Conservation (phyloP, 768 basidiomycete species). For the Cystoderma amianthinum region DNA sequence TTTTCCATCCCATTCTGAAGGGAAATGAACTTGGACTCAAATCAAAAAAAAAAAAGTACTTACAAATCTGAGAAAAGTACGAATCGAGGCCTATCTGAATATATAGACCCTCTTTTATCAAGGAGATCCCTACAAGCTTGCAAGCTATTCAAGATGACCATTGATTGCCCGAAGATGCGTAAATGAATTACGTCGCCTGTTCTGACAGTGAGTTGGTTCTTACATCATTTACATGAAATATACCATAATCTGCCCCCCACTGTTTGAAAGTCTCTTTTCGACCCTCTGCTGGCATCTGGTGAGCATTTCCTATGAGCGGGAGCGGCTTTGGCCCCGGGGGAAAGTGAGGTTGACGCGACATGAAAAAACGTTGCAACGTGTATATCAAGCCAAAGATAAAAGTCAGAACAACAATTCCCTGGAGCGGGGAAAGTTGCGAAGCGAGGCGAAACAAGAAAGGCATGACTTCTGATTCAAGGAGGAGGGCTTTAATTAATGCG, state of each 20-base stretch:
- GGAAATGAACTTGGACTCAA: conserved; percentile 1
- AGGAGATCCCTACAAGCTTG: conserved; percentile 39
- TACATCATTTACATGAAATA: too few species aligned
- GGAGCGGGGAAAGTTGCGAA: too few species aligned
- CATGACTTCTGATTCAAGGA: too few species aligned
- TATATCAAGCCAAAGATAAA: too few species aligned
- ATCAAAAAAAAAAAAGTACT: conserved; percentile 10
- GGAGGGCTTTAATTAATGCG: too few species aligned
- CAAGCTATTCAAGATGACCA: conserved; percentile 42
- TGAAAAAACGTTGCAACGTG: too few species aligned
- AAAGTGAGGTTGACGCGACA: too few species aligned
- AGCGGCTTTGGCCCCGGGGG: neutral
- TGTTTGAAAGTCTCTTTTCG: neutral
- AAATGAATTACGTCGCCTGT: conserved; percentile 38
- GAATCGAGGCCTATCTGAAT: conserved; percentile 44
- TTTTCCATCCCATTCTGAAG: conserved; percentile 41
- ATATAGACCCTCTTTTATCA: conserved; percentile 47
- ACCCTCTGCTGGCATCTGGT: neutral
- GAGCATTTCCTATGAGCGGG: conserved; percentile 1
- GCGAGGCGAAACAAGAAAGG: too few species aligned
- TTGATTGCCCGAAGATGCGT: conserved; percentile 37
- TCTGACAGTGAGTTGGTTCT: neutral
- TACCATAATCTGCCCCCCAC: neutral
- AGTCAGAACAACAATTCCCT: too few species aligned
- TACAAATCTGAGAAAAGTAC: conserved; percentile 42